Base-by-base conservation (phyloP, 495 filamentous ascomycete species). In the Echria macrotheca region DNA sequence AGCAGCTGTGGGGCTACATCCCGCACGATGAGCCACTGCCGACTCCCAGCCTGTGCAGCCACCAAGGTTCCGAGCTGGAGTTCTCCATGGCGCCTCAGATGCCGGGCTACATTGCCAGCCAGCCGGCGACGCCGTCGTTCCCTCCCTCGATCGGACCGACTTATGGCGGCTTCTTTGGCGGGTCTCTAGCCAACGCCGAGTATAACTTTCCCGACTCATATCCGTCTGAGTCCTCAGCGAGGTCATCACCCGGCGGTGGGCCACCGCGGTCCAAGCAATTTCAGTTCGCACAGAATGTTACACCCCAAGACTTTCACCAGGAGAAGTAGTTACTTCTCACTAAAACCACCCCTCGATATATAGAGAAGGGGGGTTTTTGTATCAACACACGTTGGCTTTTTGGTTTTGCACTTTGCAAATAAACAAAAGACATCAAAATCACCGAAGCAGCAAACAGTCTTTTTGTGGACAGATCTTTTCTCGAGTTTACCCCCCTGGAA, bases 281-380 rank as follows among this genome's bases (percentile, higher is more conserved):
- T 17, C 71, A 75, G 50, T 75, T 75, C 52, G 72, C 70, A 10
- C 71, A 69, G 39, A 75, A 75, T 52, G 59, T 75, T 39, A 75
- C 71, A 0, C 71, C 71, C 4, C 71, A 71, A 22, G 67, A 75
- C 52, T 75, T 71, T 37, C 62, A 45, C 49, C 55, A 41, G 4
- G 56, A 60, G 10, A 64, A 58, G 39, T 55, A 41, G 21, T n/a
- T n/a, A n/a, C n/a, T n/a, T n/a, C n/a, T n/a, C n/a, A n/a, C n/a
- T n/a, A n/a, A n/a, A n/a, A n/a, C n/a, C n/a, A n/a, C n/a, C n/a
- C n/a, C n/a, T n/a, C n/a, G n/a, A n/a, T n/a, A n/a, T n/a, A n/a
- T n/a, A n/a, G n/a, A n/a, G n/a, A n/a, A n/a, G n/a, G n/a, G n/a
- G n/a, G n/a, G n/a, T n/a, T n/a, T n/a, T n/a, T n/a, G n/a, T n/a